Percentiles rank a stretch among this genome's conserved stretches.
phyloP scores from a whole-genome alignment of 768 basidiomycete species.

The Podaxis rugospora region DNA sequence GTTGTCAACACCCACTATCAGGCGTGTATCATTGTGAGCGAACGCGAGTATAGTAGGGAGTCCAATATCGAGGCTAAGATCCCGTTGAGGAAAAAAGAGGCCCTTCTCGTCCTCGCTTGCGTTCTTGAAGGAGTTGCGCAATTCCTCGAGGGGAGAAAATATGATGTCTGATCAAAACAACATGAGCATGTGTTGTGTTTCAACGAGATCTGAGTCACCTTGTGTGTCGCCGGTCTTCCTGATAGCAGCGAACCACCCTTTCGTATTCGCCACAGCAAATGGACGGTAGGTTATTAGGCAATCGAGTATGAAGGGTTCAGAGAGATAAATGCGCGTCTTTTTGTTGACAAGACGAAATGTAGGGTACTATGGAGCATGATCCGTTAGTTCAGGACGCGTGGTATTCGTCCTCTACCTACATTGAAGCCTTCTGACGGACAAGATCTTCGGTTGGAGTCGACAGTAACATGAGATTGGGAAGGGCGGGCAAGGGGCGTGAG shows the following conservation, averaged over 20 bases:
- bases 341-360: constrained; percentile 52
- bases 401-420: constrained; percentile 22
- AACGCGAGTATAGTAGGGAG: constrained; percentile 54
- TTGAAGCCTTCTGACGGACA: constrained; percentile 41
- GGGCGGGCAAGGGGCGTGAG: constrained; percentile 36
- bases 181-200: constrained; percentile 1
- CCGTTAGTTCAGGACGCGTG: neutral
- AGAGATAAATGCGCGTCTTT: constrained; percentile 60
- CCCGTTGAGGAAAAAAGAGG: constrained; percentile 48
- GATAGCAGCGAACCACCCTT: constrained; percentile 70
- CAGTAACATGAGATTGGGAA: constrained; percentile 28
- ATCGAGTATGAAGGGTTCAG: constrained; percentile 43
- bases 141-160: constrained; percentile 53
- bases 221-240: constrained; percentile 29
- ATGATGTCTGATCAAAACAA: constrained; percentile 43
- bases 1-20: constrained; percentile 54
- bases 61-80: constrained; percentile 35
- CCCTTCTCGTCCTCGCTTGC: constrained; percentile 34
- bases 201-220: constrained; percentile 25
- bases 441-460: constrained; percentile 33
- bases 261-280: constrained; percentile 55
- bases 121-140: constrained; percentile 49
- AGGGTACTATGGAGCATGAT: constrained; percentile 34
- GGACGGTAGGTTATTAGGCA: constrained; percentile 40
- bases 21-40: constrained; percentile 52